Conservation (phyloP, 2,329 filamentous ascomycete genomes). For the Ceratocystis huliohia region DNA sequence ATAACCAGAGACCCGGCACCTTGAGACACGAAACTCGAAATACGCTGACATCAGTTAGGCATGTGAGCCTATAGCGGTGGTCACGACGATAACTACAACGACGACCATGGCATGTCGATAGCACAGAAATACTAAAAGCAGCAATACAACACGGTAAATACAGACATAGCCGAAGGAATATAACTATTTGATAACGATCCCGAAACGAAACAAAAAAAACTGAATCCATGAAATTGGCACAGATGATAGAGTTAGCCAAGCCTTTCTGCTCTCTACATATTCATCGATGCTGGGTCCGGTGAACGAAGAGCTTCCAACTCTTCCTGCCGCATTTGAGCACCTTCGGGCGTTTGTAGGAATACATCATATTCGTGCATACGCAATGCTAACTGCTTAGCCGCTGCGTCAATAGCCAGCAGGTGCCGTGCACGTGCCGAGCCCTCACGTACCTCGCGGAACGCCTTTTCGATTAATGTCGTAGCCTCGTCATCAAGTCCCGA, state of each 20-base stretch:
- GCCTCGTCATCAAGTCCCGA: conserved; percentile 29
- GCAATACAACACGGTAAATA: no score
- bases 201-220: no score
- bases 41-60: no score
- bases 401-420: conserved; percentile 40
- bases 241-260: no score
- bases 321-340: conserved; percentile 11
- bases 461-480: conserved; percentile 34
- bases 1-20: neutral
- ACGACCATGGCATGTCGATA: no score
- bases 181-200: no score
- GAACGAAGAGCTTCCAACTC: conserved; percentile 9
- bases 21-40: neutral
- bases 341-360: conserved; percentile 25
- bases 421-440: conserved; percentile 35
- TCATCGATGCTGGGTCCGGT: neutral
- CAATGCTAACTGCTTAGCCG: conserved; percentile 42
- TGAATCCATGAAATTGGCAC: no score
- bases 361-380: conserved; percentile 42
- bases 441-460: conserved; percentile 35
- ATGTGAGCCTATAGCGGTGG: no score
- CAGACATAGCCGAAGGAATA: no score
- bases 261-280: neutral
- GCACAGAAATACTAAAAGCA: no score
- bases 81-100: no score